These are phyloP conservation scores for Lecanoromycetidae sp. DNA, from an alignment of 2,329 filamentous ascomycete species.

Conservation along the genomic window DNA sequence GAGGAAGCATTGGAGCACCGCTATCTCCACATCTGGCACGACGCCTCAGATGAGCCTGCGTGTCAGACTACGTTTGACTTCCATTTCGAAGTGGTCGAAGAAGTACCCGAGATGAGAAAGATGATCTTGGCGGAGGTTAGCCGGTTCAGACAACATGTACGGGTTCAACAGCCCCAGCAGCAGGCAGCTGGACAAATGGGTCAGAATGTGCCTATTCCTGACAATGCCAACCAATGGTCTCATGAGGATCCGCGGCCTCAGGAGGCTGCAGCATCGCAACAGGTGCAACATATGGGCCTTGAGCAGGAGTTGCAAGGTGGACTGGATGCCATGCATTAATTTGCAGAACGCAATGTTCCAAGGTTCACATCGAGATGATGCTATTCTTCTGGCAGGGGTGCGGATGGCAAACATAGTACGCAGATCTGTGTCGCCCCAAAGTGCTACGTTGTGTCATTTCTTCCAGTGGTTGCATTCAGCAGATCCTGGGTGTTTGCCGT, in stretches of 20 bases:
- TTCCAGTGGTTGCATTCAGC: too few species aligned
- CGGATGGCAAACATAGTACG: too few species aligned
- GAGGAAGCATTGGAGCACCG: constrained; percentile 92
- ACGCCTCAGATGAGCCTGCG: constrained; percentile 85
- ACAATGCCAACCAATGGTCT: constrained; percentile 44
- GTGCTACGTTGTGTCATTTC: too few species aligned
- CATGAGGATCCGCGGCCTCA: constrained; percentile 53
- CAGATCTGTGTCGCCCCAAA: too few species aligned
- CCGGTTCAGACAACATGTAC: constrained; percentile 59
- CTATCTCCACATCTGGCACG: constrained; percentile 97
- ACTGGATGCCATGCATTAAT: constrained; percentile 37
- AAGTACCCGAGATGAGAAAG: constrained; percentile 85
- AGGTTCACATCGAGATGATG: too few species aligned
- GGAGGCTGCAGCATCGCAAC: constrained; percentile 33
- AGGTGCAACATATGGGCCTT: constrained; percentile 37
- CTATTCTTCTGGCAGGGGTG: too few species aligned
- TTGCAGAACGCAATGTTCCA: too few species aligned
- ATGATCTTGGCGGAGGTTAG: constrained; percentile 96
- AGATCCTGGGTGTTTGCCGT: too few species aligned
- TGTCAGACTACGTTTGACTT: constrained; percentile 96
- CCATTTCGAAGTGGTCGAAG: constrained; percentile 94
- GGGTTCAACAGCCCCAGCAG: constrained; percentile 35
- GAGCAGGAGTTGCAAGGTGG: constrained; percentile 42
- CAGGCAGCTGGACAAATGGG: constrained; percentile 26
- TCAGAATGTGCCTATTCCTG: constrained; percentile 49